phyloP scores from a whole-genome alignment of 768 basidiomycete species.

The Neoboletus magnificus region DNA sequence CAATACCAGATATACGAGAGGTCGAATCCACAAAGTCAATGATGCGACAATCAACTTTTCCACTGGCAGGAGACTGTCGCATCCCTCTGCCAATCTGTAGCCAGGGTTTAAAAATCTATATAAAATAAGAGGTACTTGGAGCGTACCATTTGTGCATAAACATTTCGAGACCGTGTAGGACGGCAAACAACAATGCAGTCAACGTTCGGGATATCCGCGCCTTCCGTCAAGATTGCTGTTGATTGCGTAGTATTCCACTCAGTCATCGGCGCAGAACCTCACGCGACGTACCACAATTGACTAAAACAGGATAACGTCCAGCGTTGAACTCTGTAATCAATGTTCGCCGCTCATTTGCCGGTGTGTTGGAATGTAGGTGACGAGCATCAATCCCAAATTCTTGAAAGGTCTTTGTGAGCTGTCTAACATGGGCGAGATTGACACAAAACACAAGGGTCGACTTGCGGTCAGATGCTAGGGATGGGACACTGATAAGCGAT shows the following conservation, averaged over 20 bases:
- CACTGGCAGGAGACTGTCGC: slow-evolving; percentile 75
- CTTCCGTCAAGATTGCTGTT: slow-evolving; percentile 83
- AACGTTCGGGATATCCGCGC: slow-evolving; percentile 91
- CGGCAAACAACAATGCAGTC: slow-evolving; percentile 87
- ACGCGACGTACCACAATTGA: slow-evolving; percentile 76
- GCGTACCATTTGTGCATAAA: slow-evolving; percentile 89
- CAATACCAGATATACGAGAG: slow-evolving; percentile 62
- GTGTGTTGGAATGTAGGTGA: slow-evolving; percentile 70
- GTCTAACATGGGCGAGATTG: slow-evolving; percentile 73
- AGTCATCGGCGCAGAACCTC: background rate
- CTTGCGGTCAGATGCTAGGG: slow-evolving; percentile 52
- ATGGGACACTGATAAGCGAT: background rate
- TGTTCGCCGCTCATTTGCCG: slow-evolving; percentile 55
- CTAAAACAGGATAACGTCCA: slow-evolving; percentile 76
- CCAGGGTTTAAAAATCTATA: background rate
- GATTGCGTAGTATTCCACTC: background rate
- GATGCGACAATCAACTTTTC: slow-evolving; percentile 80
- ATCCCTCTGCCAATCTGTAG: slow-evolving; percentile 89
- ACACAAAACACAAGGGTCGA: slow-evolving; percentile 95
- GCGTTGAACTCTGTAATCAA: slow-evolving; percentile 65
- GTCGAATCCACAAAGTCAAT: slow-evolving; percentile 89
- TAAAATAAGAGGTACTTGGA: background rate
- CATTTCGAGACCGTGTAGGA: slow-evolving; percentile 84
- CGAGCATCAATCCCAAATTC: slow-evolving; percentile 80
- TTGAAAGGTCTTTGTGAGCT: slow-evolving; percentile 71